Evolutionary conservation across 2,329 filamentous ascomycete species (phyloP), one percentile per base, ranked within the genome.

Genomic region (Aspergillus unguis): DNA sequence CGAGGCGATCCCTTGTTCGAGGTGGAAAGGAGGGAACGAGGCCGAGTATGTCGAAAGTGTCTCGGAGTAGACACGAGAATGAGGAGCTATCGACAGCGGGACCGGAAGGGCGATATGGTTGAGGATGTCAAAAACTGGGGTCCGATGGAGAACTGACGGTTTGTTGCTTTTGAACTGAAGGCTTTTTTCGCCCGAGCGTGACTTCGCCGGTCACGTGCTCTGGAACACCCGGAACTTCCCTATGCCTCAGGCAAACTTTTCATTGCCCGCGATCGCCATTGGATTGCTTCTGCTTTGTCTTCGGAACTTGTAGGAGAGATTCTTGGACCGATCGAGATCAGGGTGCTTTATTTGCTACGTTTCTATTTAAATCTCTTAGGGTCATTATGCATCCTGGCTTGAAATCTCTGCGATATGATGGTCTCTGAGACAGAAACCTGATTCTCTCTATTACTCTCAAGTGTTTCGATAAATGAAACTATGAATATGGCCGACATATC

Each of bases 121-220:
- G 44, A 52, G 28, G 41, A 49, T 36, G 52, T 37, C 28, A 35
- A 48, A 50, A 52, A 48, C 54, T 55, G 56, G 52, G 54, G 58
- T 52, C 36, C 43, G 52, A 56, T 51, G 52, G 53, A 54, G 54
- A 54, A 54, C 44, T 50, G 52, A 45, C 49, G 48, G 54, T 53
- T 53, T 49, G 51, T 56, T 57, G 54, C 52, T 31, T 42, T 55
- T 8, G n/a, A 36, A n/a, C 9, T 55, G 54, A 56, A 54, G 51
- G 54, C 51, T 48, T 50, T 56, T 59, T 61, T 61, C 62, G 56
- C 52, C 50, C 47, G 54, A 58, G 59, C 59, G 60, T 62, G 60
- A 62, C 58, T 41, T 52, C 46, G 6, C 3, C 0, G 29, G 37
- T 61, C 60, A 62, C 58, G 57, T 61, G 58, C 47, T 25, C 29